Conservation (phyloP, 257 asterid species). For the Ilex asprella region DNA sequence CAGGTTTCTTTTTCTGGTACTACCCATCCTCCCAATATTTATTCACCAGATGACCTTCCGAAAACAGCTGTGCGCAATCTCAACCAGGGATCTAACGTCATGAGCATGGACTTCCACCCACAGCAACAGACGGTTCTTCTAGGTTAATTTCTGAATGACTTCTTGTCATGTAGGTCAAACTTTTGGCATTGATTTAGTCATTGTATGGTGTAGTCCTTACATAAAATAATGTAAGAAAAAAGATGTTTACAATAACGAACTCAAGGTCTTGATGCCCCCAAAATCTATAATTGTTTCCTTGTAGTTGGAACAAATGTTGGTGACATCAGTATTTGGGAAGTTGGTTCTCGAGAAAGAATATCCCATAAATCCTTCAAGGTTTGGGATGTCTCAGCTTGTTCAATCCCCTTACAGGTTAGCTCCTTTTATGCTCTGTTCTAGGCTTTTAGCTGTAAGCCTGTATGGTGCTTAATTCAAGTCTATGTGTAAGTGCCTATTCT, state of each 20-base stretch:
- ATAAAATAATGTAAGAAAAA: not conserved
- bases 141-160: slow-evolving; percentile 36
- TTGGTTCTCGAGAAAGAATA: slow-evolving; percentile 85
- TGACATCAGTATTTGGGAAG: slow-evolving; percentile 98
- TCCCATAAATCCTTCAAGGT: slow-evolving; percentile 82
- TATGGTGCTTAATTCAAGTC: not conserved
- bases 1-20: slow-evolving; percentile 90
- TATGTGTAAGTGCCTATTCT: not conserved
- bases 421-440: not conserved
- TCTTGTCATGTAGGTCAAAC: not conserved
- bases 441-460: not conserved
- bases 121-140: slow-evolving; percentile 91
- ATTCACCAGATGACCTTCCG: slow-evolving; percentile 94
- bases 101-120: slow-evolving; percentile 99
- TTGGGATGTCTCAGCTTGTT: slow-evolving; percentile 81
- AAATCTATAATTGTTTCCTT: slow-evolving; percentile 9
- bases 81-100: slow-evolving; percentile 90
- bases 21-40: slow-evolving; percentile 58
- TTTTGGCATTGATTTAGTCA: not conserved
- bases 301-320: slow-evolving; percentile 99
- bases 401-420: slow-evolving; percentile 87
- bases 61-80: slow-evolving; percentile 76
- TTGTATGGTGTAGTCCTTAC: not conserved
- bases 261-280: not conserved
- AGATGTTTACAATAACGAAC: not conserved